phyloP scores from a whole-genome alignment of 2,329 filamentous ascomycete species.

The Penicillium sp. region DNA sequence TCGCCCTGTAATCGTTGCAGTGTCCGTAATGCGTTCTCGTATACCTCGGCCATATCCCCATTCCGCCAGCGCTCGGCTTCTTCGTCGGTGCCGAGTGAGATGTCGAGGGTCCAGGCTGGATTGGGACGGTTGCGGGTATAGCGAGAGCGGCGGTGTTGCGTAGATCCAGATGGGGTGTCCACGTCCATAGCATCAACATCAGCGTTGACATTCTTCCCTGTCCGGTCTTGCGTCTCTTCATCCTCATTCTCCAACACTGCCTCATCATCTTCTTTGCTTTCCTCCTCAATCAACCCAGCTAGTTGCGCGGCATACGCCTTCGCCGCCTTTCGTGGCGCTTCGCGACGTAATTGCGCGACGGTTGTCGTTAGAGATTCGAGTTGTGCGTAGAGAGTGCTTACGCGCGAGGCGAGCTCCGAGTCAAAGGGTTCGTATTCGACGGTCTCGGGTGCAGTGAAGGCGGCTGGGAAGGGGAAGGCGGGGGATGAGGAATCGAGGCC shows the following conservation, averaged over 20 bases:
- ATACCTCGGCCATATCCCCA: constrained; percentile 49
- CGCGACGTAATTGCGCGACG: constrained; percentile 51
- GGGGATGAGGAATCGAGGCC: constrained; percentile 47
- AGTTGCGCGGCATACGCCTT: constrained; percentile 43
- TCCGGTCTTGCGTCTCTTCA: neutral
- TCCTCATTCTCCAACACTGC: constrained; percentile 43
- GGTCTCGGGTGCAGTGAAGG: constrained; percentile 46
- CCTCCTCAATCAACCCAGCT: constrained; percentile 39
- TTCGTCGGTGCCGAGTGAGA: constrained; percentile 38
- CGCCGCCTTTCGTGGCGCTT: constrained; percentile 49
- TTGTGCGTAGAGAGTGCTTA: constrained; percentile 52
- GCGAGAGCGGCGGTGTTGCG: neutral
- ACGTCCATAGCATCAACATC: constrained; percentile 35
- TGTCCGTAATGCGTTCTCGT: constrained; percentile 45
- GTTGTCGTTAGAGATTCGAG: constrained; percentile 52
- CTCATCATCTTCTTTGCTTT: constrained; percentile 52
- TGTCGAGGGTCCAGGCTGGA: constrained; percentile 37
- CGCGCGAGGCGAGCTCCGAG: constrained; percentile 45
- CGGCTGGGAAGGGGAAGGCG: constrained; percentile 37
- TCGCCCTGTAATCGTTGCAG: constrained; percentile 46
- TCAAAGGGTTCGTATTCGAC: constrained; percentile 54
- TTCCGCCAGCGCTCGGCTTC: constrained; percentile 45
- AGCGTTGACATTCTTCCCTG: neutral
- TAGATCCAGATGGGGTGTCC: constrained; percentile 26
- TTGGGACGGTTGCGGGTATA: constrained; percentile 7